Conservation (phyloP, 352 stramenopile species). For the Phytopythium delawarense region DNA sequence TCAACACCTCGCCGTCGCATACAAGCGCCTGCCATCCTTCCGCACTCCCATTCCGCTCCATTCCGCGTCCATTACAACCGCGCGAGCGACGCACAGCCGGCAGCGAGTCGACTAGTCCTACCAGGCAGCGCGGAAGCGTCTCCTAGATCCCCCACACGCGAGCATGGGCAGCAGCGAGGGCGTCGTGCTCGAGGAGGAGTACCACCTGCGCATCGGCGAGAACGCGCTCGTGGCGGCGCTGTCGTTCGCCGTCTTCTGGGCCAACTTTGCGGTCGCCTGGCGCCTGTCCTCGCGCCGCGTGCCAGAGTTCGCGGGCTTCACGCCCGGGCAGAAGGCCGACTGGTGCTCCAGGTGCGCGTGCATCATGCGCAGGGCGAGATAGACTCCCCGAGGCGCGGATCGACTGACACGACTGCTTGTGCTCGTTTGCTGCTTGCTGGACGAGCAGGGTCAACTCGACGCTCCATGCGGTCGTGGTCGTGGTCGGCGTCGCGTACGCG, state of each 20-base stretch:
- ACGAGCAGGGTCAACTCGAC: slow-evolving; percentile 70
- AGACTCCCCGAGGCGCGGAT: not conserved
- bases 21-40: not conserved
- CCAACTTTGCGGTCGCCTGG: slow-evolving; percentile 60
- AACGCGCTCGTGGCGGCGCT: slow-evolving; percentile 55
- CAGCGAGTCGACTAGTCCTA: not conserved
- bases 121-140: not conserved
- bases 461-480: slow-evolving; percentile 61
- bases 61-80: not conserved
- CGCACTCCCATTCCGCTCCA: not conserved
- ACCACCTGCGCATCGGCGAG: slow-evolving; percentile 49
- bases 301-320: slow-evolving; percentile 59
- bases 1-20: not conserved
- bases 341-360: slow-evolving; percentile 70
- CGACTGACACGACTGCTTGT: not conserved
- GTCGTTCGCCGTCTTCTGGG: slow-evolving; percentile 70
- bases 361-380: not conserved
- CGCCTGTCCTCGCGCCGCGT: slow-evolving; percentile 46
- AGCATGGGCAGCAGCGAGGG: slow-evolving; percentile 24
- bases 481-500: slow-evolving; percentile 61
- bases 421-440: too few relatives aligned
- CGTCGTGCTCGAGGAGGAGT: slow-evolving; percentile 55
- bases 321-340: slow-evolving; percentile 64
- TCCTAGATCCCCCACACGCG: not conserved
- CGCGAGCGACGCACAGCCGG: not conserved